Conservation (phyloP, 2,329 filamentous ascomycete genomes). For the Scedosporium apiospermum region DNA sequence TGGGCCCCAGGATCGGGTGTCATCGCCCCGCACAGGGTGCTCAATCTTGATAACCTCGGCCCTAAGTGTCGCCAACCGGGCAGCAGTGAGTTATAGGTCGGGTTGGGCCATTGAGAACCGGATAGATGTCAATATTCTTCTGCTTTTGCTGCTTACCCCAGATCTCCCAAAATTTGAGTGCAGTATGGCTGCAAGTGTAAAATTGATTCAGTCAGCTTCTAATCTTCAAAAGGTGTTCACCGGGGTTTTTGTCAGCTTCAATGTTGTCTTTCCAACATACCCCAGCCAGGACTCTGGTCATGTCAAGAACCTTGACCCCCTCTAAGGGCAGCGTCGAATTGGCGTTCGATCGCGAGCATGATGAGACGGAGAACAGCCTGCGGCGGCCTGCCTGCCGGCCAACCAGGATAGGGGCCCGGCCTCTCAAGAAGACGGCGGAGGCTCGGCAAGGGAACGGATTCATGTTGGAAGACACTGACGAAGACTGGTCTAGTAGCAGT, state of each 20-base stretch:
- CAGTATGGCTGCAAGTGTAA: slow-evolving; percentile 67
- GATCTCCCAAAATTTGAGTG: slow-evolving; percentile 90
- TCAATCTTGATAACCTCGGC: slow-evolving; percentile 97
- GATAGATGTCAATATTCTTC: too few species aligned
- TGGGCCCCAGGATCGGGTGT: slow-evolving; percentile 93
- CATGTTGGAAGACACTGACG: background rate
- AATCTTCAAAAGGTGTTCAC: slow-evolving; percentile 2
- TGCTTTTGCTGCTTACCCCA: slow-evolving; percentile 57
- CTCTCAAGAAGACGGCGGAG: background rate
- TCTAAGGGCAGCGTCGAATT: slow-evolving; percentile 52
- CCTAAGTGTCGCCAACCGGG: slow-evolving; percentile 31
- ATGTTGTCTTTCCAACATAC: slow-evolving; percentile 41
- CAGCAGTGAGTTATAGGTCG: background rate
- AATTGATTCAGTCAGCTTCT: slow-evolving; percentile 9
- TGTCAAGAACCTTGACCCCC: slow-evolving; percentile 84
- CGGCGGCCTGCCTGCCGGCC: background rate
- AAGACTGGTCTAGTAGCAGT: background rate
- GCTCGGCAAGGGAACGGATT: background rate
- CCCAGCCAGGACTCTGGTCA: slow-evolving; percentile 91
- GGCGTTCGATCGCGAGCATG: background rate
- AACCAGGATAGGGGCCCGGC: background rate
- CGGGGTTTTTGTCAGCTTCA: background rate
- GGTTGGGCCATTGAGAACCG: background rate
- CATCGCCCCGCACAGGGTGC: slow-evolving; percentile 82
- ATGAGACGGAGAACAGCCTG: slow-evolving; percentile 4